Evolutionary conservation across 805 yeast genomes (phyloP), one percentile per base, ranked within the genome.

Genomic region (Ogataea neopini): DNA sequence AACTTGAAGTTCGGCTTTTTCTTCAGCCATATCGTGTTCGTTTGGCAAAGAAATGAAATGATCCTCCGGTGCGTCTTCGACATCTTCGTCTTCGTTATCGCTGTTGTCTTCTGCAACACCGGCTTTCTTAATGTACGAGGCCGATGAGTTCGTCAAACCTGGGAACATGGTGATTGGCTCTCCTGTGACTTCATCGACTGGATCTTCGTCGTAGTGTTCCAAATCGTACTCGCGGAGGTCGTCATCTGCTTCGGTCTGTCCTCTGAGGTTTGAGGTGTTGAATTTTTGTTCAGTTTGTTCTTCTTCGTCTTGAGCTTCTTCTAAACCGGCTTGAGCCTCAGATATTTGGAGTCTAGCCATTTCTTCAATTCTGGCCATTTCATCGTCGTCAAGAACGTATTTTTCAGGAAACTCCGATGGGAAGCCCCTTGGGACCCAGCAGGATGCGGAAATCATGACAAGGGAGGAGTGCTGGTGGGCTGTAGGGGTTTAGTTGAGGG

Each of bases 341-440:
- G 78, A 77, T 41, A 94, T 71, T 64, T 91, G 88, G 57, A 90
- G 72, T 49, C 85, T 80, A 44, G 98, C 96, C 80, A 94, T 77
- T 55, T 83, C 81, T 52, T 84, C 80, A 63, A 94, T 90, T 69
- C 97, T 79, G 48, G 81, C 92, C 88, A 94, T 84, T 70, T 94
- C 99, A 50, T 80, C 92, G 52, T 94, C 98, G 57, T 90, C 84
- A 45, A 92, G 71, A 56, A 88, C 96, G 60, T 89, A 90, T 62
- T 86, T 80, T 60, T 82, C 88, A 5, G 99, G 98, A 63, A 84
- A 88, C 67, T 91, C 97, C 32, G 95, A 80, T 23, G 99, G 95
- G 67, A 77, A 86, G 4, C 99, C 99, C 61, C 96, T 81, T 42
- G 98, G 97, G 19, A 92, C 96, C 98, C 99, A 94, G 43, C 84